Evolutionary conservation across 805 yeast species (phyloP).

Genomic region (Hanseniaspora lindneri): DNA sequence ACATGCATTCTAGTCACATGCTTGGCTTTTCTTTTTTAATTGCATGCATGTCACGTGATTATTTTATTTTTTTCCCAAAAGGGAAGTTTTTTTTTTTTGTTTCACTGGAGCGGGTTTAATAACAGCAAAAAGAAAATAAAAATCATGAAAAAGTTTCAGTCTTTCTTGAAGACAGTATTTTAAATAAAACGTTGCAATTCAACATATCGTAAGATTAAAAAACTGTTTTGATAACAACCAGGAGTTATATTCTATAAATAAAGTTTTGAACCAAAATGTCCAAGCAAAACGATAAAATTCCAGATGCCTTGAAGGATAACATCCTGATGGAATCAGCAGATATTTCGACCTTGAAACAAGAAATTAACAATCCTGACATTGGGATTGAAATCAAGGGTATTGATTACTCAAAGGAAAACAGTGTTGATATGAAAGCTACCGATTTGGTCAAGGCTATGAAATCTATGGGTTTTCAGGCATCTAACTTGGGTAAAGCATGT

Average conservation of each 20-base stretch:
- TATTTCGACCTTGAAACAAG: conserved; percentile 29
- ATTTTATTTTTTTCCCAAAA: neutral
- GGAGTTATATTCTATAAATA: no score
- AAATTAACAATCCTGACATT: conserved; percentile 48
- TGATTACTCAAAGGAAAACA: conserved; percentile 70
- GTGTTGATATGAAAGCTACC: conserved; percentile 65
- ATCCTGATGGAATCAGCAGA: conserved; percentile 79
- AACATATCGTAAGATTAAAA: no score
- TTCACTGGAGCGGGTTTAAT: no score
- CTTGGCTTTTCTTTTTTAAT: no score
- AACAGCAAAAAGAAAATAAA: no score
- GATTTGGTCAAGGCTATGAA: conserved; percentile 74
- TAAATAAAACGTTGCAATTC: no score
- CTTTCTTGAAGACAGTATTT: no score
- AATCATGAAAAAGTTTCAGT: no score
- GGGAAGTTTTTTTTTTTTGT: neutral
- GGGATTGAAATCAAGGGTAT: conserved; percentile 66
- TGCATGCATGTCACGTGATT: no score
- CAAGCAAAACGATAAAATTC: conserved; percentile 35
- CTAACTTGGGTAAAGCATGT: conserved; percentile 74
- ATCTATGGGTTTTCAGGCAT: conserved; percentile 95
- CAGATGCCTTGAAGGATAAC: conserved; percentile 77
- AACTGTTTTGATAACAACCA: no score
- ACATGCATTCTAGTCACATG: no score
- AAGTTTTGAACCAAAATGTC: no score